These are phyloP conservation scores for Ceratobasidium sp. DNA, from an alignment of 1,284 basidiomycete species.

Conservation along the genomic window DNA sequence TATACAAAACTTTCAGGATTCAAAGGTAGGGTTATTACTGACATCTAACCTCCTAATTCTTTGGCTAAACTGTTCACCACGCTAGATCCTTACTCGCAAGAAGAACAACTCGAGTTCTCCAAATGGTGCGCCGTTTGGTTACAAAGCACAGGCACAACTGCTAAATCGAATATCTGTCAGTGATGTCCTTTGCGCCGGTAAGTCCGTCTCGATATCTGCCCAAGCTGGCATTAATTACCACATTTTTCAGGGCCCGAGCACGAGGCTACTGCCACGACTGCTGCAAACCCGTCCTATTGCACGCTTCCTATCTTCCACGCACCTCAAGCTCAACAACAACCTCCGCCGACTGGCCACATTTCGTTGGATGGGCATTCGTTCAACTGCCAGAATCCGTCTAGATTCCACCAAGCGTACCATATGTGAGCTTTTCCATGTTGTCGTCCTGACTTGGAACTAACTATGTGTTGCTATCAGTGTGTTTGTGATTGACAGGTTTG, in stretches of 20 bases:
- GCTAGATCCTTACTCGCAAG: conserved; percentile 67
- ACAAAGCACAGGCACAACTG: neutral
- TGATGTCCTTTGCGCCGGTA: conserved; percentile 8
- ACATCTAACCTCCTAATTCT: neutral
- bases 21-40: conserved; percentile 20
- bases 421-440: conserved; percentile 58
- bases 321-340: conserved; percentile 55
- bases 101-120: conserved; percentile 63
- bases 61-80: neutral
- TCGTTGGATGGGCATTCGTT: conserved; percentile 68
- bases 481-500: conserved; percentile 64
- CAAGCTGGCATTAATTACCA: neutral
- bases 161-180: neutral
- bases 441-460: neutral
- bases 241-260: conserved; percentile 62
- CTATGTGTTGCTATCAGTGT: conserved; percentile 55
- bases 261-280: conserved; percentile 55
- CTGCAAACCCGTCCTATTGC: conserved; percentile 66
- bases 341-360: conserved; percentile 58
- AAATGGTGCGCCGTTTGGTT: conserved; percentile 61
- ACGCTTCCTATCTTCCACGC: conserved; percentile 65
- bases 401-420: conserved; percentile 64
- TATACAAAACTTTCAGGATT: conserved; percentile 31
- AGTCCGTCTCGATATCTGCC: neutral
- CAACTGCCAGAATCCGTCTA: conserved; percentile 64